Evolutionary conservation across 257 asterid species (phyloP), one percentile per base, ranked within the genome.

Genomic region (Orobanche coerulescens): DNA sequence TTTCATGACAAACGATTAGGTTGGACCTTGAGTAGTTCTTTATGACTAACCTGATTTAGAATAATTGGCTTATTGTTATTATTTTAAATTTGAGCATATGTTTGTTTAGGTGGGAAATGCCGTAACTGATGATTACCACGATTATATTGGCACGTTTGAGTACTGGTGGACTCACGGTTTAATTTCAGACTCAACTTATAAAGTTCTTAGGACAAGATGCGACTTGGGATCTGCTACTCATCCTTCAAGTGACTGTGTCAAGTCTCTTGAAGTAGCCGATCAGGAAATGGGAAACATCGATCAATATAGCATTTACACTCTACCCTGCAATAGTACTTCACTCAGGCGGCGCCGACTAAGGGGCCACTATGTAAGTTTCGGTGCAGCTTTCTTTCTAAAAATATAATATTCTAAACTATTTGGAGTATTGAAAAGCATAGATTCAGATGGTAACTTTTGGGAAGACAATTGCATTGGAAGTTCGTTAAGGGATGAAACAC

Each of bases 121-220:
- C 59, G 97, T 90, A 4, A 93, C 85, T 3, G 99, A 93, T 76
- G 99, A 93, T 77, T 79, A 69, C 75, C 80, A 82, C 61, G 97
- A 93, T 59, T 83, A 73, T 1, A 14, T 90, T 65, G 99, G 99
- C 73, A 93, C 99, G 6, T 93, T 93, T 14, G 96, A 93, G 79
- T 93, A 87, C 75, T 93, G 99, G 97, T 93, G 99, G 99, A 93
- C 94, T 1, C 96, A 90, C 58, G 99, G 99, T 64, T 75, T 93
- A 28, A 87, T 93, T 53, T 93, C 99, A 4, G 99, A 93, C 70
- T 84, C 95, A 15, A 90, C 99, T 1, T 93, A 90, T 74, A 83
- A 79, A 71, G 18, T 22, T 71, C 90, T 93, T 30, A 68, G 72
- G 25, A 20, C 44, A 54, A 66, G 81, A 1, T 93, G 99, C 66